A percentile compares a stretch with the other conserved stretches of the same genome.
phyloP scores from a whole-genome alignment of 768 basidiomycete species.

The Krasilnikovozyma curviuscula region DNA sequence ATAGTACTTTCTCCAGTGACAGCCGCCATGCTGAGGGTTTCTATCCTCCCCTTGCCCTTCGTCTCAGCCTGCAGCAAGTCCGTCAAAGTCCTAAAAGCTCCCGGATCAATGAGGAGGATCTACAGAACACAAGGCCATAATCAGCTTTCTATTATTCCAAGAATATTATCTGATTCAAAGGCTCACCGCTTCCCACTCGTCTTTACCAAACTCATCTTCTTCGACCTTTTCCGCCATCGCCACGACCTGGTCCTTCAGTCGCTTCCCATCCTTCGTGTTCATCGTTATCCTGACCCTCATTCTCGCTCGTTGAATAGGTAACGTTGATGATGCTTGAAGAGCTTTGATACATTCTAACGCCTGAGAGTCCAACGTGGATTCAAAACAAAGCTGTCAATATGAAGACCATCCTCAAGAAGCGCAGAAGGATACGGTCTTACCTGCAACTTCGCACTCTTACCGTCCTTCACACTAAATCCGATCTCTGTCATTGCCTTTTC shows the following conservation, averaged over 20 bases:
- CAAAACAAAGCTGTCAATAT: background rate
- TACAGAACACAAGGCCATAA: conserved; percentile 22
- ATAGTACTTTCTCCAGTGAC: conserved; percentile 15
- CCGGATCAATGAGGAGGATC: conserved; percentile 83
- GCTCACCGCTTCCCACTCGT: conserved; percentile 73
- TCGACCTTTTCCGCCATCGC: conserved; percentile 67
- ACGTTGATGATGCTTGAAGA: conserved; percentile 58
- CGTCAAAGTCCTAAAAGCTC: conserved; percentile 70
- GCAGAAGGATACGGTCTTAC: conserved; percentile 28
- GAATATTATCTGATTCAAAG: no score
- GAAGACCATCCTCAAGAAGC: background rate
- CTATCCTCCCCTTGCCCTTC: conserved; percentile 68
- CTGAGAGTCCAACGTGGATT: conserved; percentile 26
- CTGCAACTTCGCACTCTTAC: conserved; percentile 88
- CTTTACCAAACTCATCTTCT: conserved; percentile 47
- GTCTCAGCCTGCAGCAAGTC: conserved; percentile 80
- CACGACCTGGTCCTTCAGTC: conserved; percentile 48
- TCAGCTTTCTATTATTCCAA: background rate
- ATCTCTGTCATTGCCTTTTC: conserved; percentile 95
- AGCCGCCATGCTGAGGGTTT: conserved; percentile 36
- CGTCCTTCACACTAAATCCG: conserved; percentile 70
- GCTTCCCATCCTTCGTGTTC: conserved; percentile 46
- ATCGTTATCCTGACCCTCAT: conserved; percentile 79
- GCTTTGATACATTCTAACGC: conserved; percentile 74
- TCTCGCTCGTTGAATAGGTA: conserved; percentile 78